Base-by-base conservation (phyloP, 2,329 filamentous ascomycete species). In the Endothia cerciana region DNA sequence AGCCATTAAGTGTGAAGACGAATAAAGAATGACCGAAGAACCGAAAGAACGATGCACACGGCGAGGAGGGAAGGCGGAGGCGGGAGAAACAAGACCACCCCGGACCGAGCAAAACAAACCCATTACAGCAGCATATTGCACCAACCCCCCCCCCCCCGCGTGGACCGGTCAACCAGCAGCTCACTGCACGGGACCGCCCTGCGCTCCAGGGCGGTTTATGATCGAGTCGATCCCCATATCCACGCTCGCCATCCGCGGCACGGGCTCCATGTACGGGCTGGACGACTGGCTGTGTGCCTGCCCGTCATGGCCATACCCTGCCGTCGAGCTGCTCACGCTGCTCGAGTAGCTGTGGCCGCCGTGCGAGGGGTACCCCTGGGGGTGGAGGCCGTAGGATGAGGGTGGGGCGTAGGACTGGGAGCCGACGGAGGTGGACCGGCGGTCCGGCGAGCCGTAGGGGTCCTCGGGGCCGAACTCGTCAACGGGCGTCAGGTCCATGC, bases 151-250 rank as follows among this genome's bases (percentile, higher is more conserved):
- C 33, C 22, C 33, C 33, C 6, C 6, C 19, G 28, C 13, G 17
- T 17, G 25, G 4, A 11, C 43, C 43, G 19, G 30, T 30, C 15
- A 30, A 38, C 25, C 30, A 53, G 11, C 25, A n/a, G 36, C n/a
- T 22, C 33, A 33, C 28, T 36, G 33, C 11, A 53, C 28, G 51
- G 51, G 40, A 36, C 49, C 22, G 33, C 63, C 60, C 55, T 66
- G 66, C 30, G 73, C 72, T 43, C 75, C 73, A 10, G 75, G 73
- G 17, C 83, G 79, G 74, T 87, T 86, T 70, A 88, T 85, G 66
- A 88, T 83, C 60, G 83, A 79, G 61, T 83, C 83, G 70, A 89
- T 88, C 30, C 84, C 85, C 85, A 89, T 88, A 70, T 88, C 86
- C 59, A 83, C 82, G 69, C 83, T 85, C 6, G 85, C 79, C 63